These are phyloP conservation scores for Phytophthora cryptogea DNA, from an alignment of 352 stramenopile species.

Conservation along the genomic window DNA sequence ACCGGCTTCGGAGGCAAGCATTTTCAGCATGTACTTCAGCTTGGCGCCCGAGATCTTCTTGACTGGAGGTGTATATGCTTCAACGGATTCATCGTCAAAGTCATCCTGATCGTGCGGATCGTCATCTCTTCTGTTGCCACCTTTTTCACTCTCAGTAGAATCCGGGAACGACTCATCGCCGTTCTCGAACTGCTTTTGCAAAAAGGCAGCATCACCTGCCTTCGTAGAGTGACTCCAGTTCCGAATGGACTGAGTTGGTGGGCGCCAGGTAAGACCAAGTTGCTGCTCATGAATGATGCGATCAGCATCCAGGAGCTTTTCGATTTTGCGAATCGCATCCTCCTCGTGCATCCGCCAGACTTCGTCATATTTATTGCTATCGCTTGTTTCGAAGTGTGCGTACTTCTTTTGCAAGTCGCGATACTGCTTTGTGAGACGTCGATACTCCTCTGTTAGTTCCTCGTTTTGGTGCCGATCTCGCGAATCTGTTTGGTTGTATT, in stretches of 20 bases:
- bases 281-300: constrained; percentile 91
- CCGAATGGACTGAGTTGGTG: constrained; percentile 57
- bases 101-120: constrained; percentile 26
- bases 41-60: constrained; percentile 81
- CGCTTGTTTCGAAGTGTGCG: constrained; percentile 91
- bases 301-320: constrained; percentile 90
- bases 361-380: constrained; percentile 88
- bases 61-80: constrained; percentile 46
- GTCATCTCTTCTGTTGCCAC: constrained; percentile 35
- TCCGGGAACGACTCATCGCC: constrained; percentile 14
- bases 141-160: constrained; percentile 18
- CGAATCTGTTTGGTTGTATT: constrained; percentile 93
- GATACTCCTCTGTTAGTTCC: constrained; percentile 94
- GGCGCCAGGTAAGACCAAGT: constrained; percentile 82
- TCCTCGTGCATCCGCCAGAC: constrained; percentile 94
- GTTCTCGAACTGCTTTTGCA: constrained; percentile 32
- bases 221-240: constrained; percentile 51
- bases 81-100: constrained; percentile 53
- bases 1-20: constrained; percentile 84
- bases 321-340: constrained; percentile 78
- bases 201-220: constrained; percentile 8
- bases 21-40: constrained; percentile 89
- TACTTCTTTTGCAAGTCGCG: constrained; percentile 96
- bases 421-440: constrained; percentile 94
- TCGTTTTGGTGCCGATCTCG: constrained; percentile 90